Evolutionary conservation across 1,284 basidiomycete species (phyloP).

Genomic region (Ganoderma sinense): DNA sequence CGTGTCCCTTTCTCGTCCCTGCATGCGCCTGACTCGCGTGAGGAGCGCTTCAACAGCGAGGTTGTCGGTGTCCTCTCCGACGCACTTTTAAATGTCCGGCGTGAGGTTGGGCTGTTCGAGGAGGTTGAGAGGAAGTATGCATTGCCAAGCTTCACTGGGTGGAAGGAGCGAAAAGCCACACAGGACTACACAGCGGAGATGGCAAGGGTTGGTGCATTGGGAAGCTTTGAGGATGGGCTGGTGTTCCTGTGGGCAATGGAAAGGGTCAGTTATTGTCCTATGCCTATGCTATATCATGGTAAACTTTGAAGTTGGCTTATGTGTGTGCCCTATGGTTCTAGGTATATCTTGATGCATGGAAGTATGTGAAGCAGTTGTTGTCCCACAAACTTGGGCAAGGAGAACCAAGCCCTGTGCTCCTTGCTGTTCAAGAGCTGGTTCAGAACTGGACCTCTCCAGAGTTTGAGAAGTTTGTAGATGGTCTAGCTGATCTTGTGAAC

Average conservation of each 20-base stretch:
- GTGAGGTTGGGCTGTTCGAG: conserved; percentile 71
- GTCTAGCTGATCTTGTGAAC: conserved; percentile 62
- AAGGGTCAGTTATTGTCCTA: conserved; percentile 49
- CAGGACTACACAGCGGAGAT: conserved; percentile 77
- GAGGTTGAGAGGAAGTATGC: conserved; percentile 53
- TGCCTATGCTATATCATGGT: conserved; percentile 6
- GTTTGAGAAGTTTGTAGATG: conserved; percentile 67
- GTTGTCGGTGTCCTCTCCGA: conserved; percentile 58
- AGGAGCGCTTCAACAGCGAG: conserved; percentile 49
- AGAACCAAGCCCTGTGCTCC: conserved; percentile 32
- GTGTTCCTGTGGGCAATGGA: conserved; percentile 85
- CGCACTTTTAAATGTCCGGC: conserved; percentile 62
- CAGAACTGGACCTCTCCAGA: conserved; percentile 72
- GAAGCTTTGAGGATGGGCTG: conserved; percentile 66
- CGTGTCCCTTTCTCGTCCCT: conserved; percentile 56
- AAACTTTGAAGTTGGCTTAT: not conserved
- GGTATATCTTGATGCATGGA: conserved; percentile 74
- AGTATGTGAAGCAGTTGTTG: conserved; percentile 49
- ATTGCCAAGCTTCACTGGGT: conserved; percentile 51
- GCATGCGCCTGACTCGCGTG: conserved; percentile 41
- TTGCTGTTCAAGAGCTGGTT: conserved; percentile 59
- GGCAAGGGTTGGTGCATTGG: conserved; percentile 55
- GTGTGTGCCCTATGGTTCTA: conserved; percentile 40
- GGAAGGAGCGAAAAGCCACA: conserved; percentile 67
- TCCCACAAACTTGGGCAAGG: conserved; percentile 12